A percentile compares a stretch with the other conserved stretches of the same genome.
Evolutionary conservation across 2,329 filamentous ascomycete genomes (phyloP).

Genomic region (Ophiognomonia clavigignenti-juglandacearum): DNA sequence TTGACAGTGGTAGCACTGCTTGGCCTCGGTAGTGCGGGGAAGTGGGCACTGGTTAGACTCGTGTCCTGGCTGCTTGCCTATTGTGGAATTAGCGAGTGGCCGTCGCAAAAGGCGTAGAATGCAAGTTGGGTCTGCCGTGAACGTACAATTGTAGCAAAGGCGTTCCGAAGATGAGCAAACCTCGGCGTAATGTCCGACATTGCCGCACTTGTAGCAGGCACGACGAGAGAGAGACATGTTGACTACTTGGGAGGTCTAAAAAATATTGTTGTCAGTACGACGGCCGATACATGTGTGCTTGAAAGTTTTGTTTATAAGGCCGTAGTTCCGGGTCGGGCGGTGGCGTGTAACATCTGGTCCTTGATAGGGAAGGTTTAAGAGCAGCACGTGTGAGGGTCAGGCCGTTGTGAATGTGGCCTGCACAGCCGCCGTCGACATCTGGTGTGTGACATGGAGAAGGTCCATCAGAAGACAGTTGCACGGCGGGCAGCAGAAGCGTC

Average conservation of each 20-base stretch:
- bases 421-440: not conserved
- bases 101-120: not conserved
- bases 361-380: not conserved
- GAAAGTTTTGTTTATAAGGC: too few relatives aligned
- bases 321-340: too few relatives aligned
- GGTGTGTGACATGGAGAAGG: not conserved
- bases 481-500: not conserved
- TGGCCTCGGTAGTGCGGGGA: slow-evolving; percentile 94
- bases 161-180: slow-evolving; percentile 97
- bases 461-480: not conserved
- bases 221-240: slow-evolving; percentile 77
- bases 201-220: slow-evolving; percentile 80
- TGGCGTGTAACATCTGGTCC: too few relatives aligned
- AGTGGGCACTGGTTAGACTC: slow-evolving; percentile 97
- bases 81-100: slow-evolving; percentile 19
- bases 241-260: slow-evolving; percentile 17
- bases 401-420: not conserved
- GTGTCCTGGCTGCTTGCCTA: slow-evolving; percentile 87
- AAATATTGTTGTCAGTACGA: slow-evolving; percentile 17
- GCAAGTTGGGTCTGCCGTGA: not conserved
- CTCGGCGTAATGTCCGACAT: slow-evolving; percentile 77
- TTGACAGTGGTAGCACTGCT: slow-evolving; percentile 99
- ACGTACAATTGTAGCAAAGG: slow-evolving; percentile 98
- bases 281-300: too few relatives aligned
- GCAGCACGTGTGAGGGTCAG: not conserved